Percentiles rank a stretch among this genome's conserved stretches.
phyloP scores from a whole-genome alignment of 2,329 filamentous ascomycete genomes.

The Microsporum ferrugineum region DNA sequence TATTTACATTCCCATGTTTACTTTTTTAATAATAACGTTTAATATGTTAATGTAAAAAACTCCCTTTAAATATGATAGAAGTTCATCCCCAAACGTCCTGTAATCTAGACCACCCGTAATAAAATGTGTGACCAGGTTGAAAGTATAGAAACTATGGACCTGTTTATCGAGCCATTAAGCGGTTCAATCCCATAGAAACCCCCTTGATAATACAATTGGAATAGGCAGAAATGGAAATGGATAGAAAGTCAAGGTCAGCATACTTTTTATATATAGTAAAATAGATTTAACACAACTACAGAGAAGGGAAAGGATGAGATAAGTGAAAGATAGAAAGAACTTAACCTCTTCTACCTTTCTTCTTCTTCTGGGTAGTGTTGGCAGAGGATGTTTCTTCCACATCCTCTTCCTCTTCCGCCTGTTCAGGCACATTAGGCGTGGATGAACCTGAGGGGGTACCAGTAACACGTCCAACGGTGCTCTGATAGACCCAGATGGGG shows the following conservation, averaged over 20 bases:
- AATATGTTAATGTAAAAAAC: not conserved
- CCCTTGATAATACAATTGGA: not conserved
- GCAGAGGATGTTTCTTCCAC: not conserved
- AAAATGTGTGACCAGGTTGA: no score
- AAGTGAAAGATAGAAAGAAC: not conserved
- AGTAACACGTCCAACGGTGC: constrained; percentile 25
- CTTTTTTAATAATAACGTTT: not conserved
- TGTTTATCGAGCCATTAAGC: not conserved
- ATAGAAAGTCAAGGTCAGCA: not conserved
- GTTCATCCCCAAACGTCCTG: no score
- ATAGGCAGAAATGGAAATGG: not conserved
- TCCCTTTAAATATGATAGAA: no score
- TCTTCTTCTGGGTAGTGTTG: not conserved
- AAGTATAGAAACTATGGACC: no score
- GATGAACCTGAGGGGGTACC: constrained; percentile 12
- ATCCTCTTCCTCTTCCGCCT: constrained; percentile 13
- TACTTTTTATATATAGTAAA: not conserved
- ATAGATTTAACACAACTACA: not conserved
- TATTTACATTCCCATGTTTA: not conserved
- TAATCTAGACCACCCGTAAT: no score
- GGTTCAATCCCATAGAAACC: not conserved
- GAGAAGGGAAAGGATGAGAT: not conserved
- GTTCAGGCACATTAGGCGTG: constrained; percentile 17
- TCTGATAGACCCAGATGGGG: constrained; percentile 59
- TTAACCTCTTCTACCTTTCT: not conserved